Base-by-base conservation (phyloP, 805 yeast species). In the Saturnispora diversa region DNA sequence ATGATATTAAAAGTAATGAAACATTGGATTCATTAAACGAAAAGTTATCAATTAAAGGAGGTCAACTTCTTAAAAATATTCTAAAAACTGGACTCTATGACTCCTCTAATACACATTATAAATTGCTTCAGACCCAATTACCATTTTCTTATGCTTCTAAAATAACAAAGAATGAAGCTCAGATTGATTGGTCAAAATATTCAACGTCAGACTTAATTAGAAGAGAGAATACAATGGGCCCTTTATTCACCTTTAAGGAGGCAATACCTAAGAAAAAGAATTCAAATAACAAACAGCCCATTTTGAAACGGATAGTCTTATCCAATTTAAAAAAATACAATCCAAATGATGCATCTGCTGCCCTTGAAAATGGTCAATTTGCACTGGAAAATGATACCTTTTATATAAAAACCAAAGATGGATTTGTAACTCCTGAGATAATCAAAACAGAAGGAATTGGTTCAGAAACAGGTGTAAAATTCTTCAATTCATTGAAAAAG, bases 11-110 rank as follows among this genome's bases (percentile, higher is more conserved):
- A 0, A 55, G 54, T 3, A 47, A 56, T 8, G 84, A 77, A 24
- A 73, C 75, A 9, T 59, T 68, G 31, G 43, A 35, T 0, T 46
- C 71, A 0, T 57, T 88, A 16, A 64, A 70, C 33, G 62, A 64
- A 1, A 69, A 64, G 37, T 62, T 88, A 15, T 85, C 85, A 0
- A 48, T 39, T 0, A 50, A 64, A 2, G 96, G 96, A 2, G 86
- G 86, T 0, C 56, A 67, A 0, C 56, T 83, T 15, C 62, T 90
- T 10, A 58, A 55, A 0, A 44, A 68, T 0, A 74, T 74, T 0
- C 46, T 87, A 0, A 48, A 50, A 1, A 43, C 63, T 1, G 53
- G 60, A 1, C 30, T 59, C 6, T 68, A 51, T 41, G 52, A 58
- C 35, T 44, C 51, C 2, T 31, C 21, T 0, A 37, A 50, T 1